Conservation (phyloP, 78 protist species). For the Dictyostelium firmibasis region DNA sequence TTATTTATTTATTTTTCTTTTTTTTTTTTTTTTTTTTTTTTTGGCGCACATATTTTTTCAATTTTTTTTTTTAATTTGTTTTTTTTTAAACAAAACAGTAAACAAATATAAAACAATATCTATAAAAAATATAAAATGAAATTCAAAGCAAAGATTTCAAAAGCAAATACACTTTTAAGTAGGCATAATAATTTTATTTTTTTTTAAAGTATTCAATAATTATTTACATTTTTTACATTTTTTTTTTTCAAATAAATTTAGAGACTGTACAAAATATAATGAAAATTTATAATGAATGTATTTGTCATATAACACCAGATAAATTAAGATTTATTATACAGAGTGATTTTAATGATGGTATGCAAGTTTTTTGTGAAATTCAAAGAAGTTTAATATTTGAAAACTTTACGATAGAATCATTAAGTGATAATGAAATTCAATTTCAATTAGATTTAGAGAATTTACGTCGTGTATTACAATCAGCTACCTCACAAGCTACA, state of each 20-base stretch:
- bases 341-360: slow-evolving; percentile 21
- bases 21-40: too few species aligned
- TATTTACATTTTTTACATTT: not conserved
- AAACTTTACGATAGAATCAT: not conserved
- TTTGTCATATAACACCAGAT: slow-evolving; percentile 52
- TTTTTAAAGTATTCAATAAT: too few species aligned
- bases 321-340: slow-evolving; percentile 8
- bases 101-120: too few species aligned
- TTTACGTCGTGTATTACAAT: slow-evolving; percentile 36
- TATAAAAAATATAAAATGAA: not conserved
- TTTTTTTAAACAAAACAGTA: too few species aligned
- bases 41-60: too few species aligned
- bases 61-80: too few species aligned
- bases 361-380: slow-evolving; percentile 52
- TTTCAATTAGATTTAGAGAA: slow-evolving; percentile 48
- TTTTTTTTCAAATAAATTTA: not conserved
- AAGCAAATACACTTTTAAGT: slow-evolving; percentile 24
- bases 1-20: too few species aligned
- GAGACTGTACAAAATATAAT: slow-evolving; percentile 19
- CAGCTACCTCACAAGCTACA: not conserved
- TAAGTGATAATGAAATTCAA: slow-evolving; percentile 37
- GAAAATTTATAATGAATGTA: slow-evolving; percentile 45
- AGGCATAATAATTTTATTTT: not conserved
- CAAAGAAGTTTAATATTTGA: not conserved
- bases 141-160: slow-evolving; percentile 15